Percentiles rank a stretch among this genome's conserved stretches.
Evolutionary conservation across 177 flowering plant genomes (phyloP).

Genomic region (Vitis hybrid): DNA sequence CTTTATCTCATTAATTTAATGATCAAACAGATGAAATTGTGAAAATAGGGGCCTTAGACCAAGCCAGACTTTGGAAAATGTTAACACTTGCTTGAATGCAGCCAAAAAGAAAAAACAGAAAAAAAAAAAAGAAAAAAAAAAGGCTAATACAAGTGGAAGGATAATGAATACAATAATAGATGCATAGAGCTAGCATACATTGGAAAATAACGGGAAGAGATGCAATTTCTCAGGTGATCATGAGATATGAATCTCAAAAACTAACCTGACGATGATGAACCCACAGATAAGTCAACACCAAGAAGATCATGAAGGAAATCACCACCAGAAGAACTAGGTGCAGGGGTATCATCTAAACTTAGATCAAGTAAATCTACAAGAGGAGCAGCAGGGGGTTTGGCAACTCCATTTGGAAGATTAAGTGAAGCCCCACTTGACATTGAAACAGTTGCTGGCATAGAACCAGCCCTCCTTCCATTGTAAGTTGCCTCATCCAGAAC

Average conservation of each 20-base stretch:
- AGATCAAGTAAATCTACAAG: slow-evolving; percentile 91
- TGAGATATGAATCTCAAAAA: neutral
- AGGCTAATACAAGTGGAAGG: no score
- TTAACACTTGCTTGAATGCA: no score
- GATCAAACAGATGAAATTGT: no score
- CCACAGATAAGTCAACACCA: slow-evolving; percentile 64
- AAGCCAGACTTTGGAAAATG: no score
- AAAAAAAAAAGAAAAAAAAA: no score
- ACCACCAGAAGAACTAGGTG: slow-evolving; percentile 74
- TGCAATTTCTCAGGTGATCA: no score
- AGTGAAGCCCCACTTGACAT: slow-evolving; percentile 51
- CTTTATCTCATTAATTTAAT: no score
- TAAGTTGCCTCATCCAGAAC: slow-evolving; percentile 93
- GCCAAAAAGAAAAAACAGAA: no score
- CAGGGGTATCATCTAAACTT: slow-evolving; percentile 77
- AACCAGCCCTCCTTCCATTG: slow-evolving; percentile 72
- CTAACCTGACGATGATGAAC: slow-evolving; percentile 61
- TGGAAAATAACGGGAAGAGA: no score
- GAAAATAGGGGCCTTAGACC: no score
- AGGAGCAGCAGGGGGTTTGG: slow-evolving; percentile 73
- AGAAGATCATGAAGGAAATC: slow-evolving; percentile 93
- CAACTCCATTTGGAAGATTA: slow-evolving; percentile 88
- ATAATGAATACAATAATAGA: no score
- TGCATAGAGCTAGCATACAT: no score
- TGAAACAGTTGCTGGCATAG: slow-evolving; percentile 58